Conservation (phyloP, 306 rosid genomes). For the Acacia melanoxylon region DNA sequence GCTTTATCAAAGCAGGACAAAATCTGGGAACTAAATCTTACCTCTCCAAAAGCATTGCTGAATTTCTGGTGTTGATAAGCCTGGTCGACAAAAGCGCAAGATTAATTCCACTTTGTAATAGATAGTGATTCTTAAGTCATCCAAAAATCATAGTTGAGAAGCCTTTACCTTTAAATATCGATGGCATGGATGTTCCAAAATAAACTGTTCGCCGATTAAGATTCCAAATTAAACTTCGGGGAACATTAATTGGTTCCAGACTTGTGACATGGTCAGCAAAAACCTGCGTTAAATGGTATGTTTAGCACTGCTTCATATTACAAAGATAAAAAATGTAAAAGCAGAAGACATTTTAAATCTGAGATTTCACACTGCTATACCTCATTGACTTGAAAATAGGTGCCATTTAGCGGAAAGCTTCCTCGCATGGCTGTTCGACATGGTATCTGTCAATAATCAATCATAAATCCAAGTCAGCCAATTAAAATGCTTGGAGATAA, state of each 20-base stretch:
- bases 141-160: not conserved
- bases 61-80: slow-evolving; percentile 69
- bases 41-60: slow-evolving; percentile 94
- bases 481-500: not conserved
- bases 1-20: not conserved
- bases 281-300: slow-evolving; percentile 38
- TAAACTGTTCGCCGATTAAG: slow-evolving; percentile 57
- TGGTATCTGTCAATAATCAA: slow-evolving; percentile 67
- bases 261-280: slow-evolving; percentile 60
- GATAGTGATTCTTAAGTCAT: not conserved
- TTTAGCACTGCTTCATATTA: slow-evolving; percentile 7
- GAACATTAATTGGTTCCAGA: slow-evolving; percentile 52
- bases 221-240: slow-evolving; percentile 62
- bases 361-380: slow-evolving; percentile 39
- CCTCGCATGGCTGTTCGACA: slow-evolving; percentile 95
- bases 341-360: not conserved
- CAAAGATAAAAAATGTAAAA: slow-evolving; percentile 14
- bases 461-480: slow-evolving; percentile 26
- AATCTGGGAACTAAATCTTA: slow-evolving; percentile 30
- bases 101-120: slow-evolving; percentile 4
- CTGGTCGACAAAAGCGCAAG: slow-evolving; percentile 43
- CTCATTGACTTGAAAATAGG: slow-evolving; percentile 96
- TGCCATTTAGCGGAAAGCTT: slow-evolving; percentile 90
- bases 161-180: slow-evolving; percentile 65
- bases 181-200: slow-evolving; percentile 59